These are phyloP conservation scores for Kockovaella imperatae DNA, from an alignment of 768 basidiomycete species.

Conservation along the genomic window DNA sequence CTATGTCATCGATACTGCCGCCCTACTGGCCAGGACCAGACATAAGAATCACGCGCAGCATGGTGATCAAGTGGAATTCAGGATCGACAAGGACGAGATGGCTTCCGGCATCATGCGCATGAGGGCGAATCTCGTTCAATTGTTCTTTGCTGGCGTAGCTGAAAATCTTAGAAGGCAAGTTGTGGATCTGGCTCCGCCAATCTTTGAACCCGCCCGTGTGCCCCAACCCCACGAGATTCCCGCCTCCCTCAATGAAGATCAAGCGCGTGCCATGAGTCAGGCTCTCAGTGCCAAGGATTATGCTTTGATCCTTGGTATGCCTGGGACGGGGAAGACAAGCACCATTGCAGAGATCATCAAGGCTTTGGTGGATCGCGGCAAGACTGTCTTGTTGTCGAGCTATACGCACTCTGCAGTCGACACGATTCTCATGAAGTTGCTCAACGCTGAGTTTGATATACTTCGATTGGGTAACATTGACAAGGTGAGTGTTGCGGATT, in stretches of 20 bases:
- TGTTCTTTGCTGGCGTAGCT: constrained; percentile 69
- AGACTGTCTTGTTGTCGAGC: constrained; percentile 78
- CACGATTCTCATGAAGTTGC: constrained; percentile 81
- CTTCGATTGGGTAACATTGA: constrained; percentile 82
- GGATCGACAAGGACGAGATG: constrained; percentile 91
- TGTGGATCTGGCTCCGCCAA: constrained; percentile 69
- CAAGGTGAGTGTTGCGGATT: constrained; percentile 66
- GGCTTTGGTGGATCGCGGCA: constrained; percentile 66
- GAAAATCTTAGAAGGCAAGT: constrained; percentile 65
- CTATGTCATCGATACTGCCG: constrained; percentile 57
- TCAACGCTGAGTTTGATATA: constrained; percentile 60
- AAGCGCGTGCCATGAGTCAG: constrained; percentile 62
- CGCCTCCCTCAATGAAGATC: constrained; percentile 59
- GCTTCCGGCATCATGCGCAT: constrained; percentile 78
- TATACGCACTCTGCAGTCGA: constrained; percentile 99
- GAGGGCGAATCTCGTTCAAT: constrained; percentile 76
- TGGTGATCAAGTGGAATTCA: constrained; percentile 51
- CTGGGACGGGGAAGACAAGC: constrained; percentile 96
- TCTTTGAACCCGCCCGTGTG: constrained; percentile 50
- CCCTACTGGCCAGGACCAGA: constrained; percentile 48
- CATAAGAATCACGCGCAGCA: constrained; percentile 12
- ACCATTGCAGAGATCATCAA: constrained; percentile 83
- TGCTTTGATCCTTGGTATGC: constrained; percentile 90
- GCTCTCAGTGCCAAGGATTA: constrained; percentile 79
- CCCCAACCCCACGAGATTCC: constrained; percentile 36